phyloP scores from a whole-genome alignment of 768 basidiomycete species.

The Suillus variegatus region DNA sequence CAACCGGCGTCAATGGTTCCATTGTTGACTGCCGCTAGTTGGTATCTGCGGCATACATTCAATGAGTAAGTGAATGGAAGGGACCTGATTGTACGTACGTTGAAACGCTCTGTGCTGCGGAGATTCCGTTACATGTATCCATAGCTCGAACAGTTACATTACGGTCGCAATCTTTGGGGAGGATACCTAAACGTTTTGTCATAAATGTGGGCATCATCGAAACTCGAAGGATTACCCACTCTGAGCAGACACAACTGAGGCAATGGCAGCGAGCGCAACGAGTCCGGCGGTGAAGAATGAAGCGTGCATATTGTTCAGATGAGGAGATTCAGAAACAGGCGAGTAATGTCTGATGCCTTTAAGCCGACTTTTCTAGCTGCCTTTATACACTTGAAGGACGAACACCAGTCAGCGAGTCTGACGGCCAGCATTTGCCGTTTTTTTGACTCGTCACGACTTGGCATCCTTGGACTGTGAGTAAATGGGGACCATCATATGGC shows the following conservation, averaged over 20 bases:
- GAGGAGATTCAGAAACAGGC: neutral
- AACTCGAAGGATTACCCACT: constrained; percentile 15
- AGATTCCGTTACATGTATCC: constrained; percentile 61
- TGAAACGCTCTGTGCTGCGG: constrained; percentile 46
- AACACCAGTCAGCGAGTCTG: neutral
- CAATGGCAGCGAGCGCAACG: constrained; percentile 8
- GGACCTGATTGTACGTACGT: constrained; percentile 36
- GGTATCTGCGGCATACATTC: constrained; percentile 50
- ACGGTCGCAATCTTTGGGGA: constrained; percentile 42
- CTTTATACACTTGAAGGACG: constrained; percentile 22
- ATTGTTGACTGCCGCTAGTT: constrained; percentile 54
- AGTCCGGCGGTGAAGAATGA: constrained; percentile 20
- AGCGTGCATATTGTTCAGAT: constrained; percentile 19
- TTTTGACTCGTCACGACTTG: neutral
- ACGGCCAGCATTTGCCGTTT: neutral
- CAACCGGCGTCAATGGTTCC: constrained; percentile 53
- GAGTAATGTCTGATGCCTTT: neutral
- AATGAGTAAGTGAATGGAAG: neutral
- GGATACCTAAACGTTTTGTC: neutral
- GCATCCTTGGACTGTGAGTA: neutral
- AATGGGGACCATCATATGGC: neutral
- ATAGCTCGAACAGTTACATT: constrained; percentile 50
- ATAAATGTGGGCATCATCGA: neutral
- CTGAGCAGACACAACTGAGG: constrained; percentile 12
- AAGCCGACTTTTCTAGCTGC: neutral